These are phyloP conservation scores for Claviceps sorghi DNA, from an alignment of 2,329 filamentous ascomycete genomes.

Conservation along the genomic window DNA sequence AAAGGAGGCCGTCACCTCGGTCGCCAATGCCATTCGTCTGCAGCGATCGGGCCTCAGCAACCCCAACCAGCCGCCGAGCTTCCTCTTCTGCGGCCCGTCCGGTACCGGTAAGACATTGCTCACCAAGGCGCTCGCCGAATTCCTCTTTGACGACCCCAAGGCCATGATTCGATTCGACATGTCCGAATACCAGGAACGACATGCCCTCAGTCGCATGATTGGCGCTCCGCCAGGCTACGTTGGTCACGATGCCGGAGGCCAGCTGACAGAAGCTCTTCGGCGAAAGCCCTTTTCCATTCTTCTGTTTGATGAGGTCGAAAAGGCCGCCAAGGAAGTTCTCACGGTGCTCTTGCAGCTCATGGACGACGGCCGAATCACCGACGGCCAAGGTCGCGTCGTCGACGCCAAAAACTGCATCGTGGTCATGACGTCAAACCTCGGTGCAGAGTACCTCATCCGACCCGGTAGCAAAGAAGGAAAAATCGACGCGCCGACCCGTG, in stretches of 20 bases:
- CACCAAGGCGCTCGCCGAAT: constrained; percentile 93
- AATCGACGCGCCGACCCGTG: constrained; percentile 72
- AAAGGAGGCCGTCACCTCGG: constrained; percentile 79
- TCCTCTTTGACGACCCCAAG: constrained; percentile 93
- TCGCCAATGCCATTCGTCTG: constrained; percentile 89
- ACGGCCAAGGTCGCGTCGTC: constrained; percentile 87
- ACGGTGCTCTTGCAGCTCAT: constrained; percentile 98
- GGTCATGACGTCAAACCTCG: constrained; percentile 96
- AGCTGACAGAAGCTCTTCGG: constrained; percentile 86
- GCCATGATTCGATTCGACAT: constrained; percentile 99
- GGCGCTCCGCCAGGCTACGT: constrained; percentile 95
- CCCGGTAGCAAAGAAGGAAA: constrained; percentile 63
- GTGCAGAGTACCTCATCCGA: constrained; percentile 81
- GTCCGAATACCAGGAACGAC: constrained; percentile 98
- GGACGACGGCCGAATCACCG: constrained; percentile 97
- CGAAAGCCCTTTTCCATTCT: constrained; percentile 95
- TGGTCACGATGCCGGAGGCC: constrained; percentile 87
- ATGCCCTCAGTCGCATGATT: constrained; percentile 93
- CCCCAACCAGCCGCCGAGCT: constrained; percentile 91
- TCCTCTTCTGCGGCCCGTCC: constrained; percentile 96
- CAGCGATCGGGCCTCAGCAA: constrained; percentile 90
- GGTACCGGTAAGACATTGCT: constrained; percentile 96
- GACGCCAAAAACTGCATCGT: constrained; percentile 98
- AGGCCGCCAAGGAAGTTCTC: constrained; percentile 92
- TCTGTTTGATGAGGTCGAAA: constrained; percentile 95